A percentile compares a stretch with the other conserved stretches of the same genome.
These are phyloP conservation scores for Chrysoporthe austroafricana DNA, from an alignment of 2,329 filamentous ascomycete species.

Conservation along the genomic window DNA sequence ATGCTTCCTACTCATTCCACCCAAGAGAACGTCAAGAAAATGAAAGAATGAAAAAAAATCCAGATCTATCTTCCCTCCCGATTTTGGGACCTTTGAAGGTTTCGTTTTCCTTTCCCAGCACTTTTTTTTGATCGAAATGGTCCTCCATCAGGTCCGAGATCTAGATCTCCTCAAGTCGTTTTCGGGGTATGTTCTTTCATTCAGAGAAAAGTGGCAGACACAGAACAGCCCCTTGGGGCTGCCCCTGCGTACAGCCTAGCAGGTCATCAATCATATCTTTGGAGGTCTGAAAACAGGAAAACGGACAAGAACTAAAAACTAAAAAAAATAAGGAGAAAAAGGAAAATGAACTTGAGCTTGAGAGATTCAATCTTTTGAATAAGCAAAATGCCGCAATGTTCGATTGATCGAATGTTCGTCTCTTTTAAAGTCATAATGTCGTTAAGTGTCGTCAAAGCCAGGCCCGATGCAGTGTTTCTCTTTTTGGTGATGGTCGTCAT, in stretches of 20 bases:
- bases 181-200: slow-evolving; percentile 3
- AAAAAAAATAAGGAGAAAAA: neutral
- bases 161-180: neutral
- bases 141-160: slow-evolving; percentile 8
- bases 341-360: neutral
- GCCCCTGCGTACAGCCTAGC: slow-evolving; percentile 13
- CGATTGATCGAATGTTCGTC: slow-evolving; percentile 28
- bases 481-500: slow-evolving; percentile 21
- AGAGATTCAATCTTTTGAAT: slow-evolving; percentile 4
- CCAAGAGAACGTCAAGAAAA: slow-evolving; percentile 5
- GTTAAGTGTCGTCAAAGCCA: slow-evolving; percentile 21
- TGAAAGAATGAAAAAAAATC: neutral
- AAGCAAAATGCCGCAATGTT: slow-evolving; percentile 15
- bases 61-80: slow-evolving; percentile 14
- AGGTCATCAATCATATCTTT: slow-evolving; percentile 13
- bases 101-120: neutral
- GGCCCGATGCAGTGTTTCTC: slow-evolving; percentile 16
- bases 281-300: neutral
- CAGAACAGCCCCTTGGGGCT: neutral
- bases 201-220: neutral
- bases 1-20: neutral
- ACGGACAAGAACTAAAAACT: neutral
- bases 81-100: neutral
- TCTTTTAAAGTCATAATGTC: slow-evolving; percentile 24
- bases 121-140: neutral